A percentile compares a stretch with the other conserved stretches of the same genome.
These are phyloP conservation scores for Uronychia setigera DNA, from an alignment of 73 alveolate genomes.

Conservation along the genomic window DNA sequence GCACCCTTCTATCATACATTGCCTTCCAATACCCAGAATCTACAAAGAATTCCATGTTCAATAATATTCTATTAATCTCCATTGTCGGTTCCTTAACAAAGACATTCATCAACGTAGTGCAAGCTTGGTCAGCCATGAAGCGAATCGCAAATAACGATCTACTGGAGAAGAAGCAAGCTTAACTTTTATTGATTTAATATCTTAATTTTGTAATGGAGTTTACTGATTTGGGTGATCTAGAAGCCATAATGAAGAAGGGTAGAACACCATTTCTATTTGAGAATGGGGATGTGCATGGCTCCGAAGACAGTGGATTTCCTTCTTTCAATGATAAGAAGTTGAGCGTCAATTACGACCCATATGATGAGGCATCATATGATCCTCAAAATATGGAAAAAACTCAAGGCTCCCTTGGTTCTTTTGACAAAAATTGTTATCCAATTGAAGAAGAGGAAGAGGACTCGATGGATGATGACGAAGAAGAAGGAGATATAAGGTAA, in stretches of 20 bases:
- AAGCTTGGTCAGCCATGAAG: too few species aligned
- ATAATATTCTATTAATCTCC: too few species aligned
- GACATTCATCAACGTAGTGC: too few species aligned
- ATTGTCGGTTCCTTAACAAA: too few species aligned
- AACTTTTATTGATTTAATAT: not conserved
- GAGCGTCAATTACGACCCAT: not conserved
- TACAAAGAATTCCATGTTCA: too few species aligned
- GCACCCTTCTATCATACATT: too few species aligned
- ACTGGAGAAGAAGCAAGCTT: not conserved
- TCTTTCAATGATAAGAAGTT: not conserved
- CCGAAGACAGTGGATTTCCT: not conserved
- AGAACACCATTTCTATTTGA: not conserved
- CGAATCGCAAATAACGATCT: too few species aligned
- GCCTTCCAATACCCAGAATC: too few species aligned
- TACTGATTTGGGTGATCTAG: slow-evolving; percentile 8
- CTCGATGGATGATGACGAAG: not conserved
- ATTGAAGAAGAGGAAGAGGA: slow-evolving; percentile 17
- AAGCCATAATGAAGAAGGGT: not conserved
- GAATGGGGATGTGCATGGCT: not conserved
- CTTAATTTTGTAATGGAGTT: not conserved
- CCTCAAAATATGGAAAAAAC: not conserved
- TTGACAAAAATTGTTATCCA: not conserved
- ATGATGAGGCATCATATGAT: not conserved
- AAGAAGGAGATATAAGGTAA: not conserved
- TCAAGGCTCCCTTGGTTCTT: not conserved